Percentiles rank a stretch among this genome's conserved stretches.
phyloP scores from a whole-genome alignment of 164 flowering plant genomes.

The Chimonanthus praecox region DNA sequence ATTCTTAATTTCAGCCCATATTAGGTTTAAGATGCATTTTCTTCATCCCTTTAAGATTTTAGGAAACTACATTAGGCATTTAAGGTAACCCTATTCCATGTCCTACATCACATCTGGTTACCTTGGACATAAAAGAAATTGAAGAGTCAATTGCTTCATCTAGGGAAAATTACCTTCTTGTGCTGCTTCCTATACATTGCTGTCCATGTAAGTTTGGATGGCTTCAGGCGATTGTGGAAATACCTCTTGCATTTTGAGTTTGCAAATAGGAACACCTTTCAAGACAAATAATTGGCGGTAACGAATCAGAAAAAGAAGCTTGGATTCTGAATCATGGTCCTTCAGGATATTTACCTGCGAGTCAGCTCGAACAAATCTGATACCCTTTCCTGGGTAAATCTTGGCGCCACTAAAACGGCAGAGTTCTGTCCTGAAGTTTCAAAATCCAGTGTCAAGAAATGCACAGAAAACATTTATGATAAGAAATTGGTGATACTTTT shows the following conservation, averaged over 20 bases:
- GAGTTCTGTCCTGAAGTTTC: slow-evolving; percentile 38
- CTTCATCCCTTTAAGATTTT: no score
- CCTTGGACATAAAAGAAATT: neutral
- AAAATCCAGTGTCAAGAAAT: no score
- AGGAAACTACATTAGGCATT: no score
- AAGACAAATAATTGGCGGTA: neutral
- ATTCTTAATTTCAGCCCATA: no score
- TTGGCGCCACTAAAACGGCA: slow-evolving; percentile 50
- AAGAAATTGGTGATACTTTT: no score
- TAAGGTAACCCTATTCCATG: no score
- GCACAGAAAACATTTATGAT: no score
- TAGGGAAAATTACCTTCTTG: slow-evolving; percentile 35
- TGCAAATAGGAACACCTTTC: slow-evolving; percentile 47
- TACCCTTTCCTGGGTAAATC: slow-evolving; percentile 47
- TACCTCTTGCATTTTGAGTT: slow-evolving; percentile 87
- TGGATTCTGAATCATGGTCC: neutral
- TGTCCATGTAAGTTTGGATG: slow-evolving; percentile 75
- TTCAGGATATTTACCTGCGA: slow-evolving; percentile 28
- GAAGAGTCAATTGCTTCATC: no score
- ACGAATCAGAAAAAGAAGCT: neutral
- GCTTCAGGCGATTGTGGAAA: slow-evolving; percentile 79
- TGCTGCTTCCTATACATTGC: slow-evolving; percentile 63
- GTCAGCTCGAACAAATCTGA: slow-evolving; percentile 40
- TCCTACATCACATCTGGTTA: no score
- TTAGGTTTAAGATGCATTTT: no score